These are phyloP conservation scores for Pterulicium gracile DNA, from an alignment of 1,284 basidiomycete genomes.

Conservation along the genomic window DNA sequence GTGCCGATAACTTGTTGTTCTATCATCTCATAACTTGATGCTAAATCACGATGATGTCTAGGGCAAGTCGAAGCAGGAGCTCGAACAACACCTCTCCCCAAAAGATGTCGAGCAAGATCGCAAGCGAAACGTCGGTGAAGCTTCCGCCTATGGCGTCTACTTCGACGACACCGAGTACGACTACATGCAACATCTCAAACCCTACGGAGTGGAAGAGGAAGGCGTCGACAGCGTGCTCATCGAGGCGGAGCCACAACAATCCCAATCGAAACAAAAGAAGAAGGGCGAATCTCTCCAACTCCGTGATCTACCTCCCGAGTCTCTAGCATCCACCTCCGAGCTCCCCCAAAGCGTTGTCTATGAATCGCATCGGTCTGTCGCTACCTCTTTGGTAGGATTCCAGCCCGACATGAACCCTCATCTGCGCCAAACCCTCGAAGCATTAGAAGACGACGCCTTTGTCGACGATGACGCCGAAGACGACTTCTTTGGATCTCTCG, in stretches of 20 bases:
- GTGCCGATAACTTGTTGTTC: slow-evolving; percentile 22
- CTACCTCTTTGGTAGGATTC: slow-evolving; percentile 79
- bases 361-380: slow-evolving; percentile 66
- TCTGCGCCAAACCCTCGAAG: slow-evolving; percentile 87
- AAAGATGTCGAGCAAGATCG: slow-evolving; percentile 44
- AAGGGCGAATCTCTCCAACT: slow-evolving; percentile 28
- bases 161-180: slow-evolving; percentile 98
- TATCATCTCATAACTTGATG: slow-evolving; percentile 6
- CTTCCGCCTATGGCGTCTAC: slow-evolving; percentile 84
- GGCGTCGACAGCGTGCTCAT: slow-evolving; percentile 70
- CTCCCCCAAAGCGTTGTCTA: slow-evolving; percentile 51
- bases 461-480: slow-evolving; percentile 68
- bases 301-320: slow-evolving; percentile 56
- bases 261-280: slow-evolving; percentile 25
- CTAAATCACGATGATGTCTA: slow-evolving; percentile 18
- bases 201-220: slow-evolving; percentile 64
- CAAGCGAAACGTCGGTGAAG: slow-evolving; percentile 68
- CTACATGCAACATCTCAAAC: slow-evolving; percentile 94
- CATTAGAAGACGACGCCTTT: slow-evolving; percentile 93
- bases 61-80: slow-evolving; percentile 71
- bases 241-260: slow-evolving; percentile 48
- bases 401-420: slow-evolving; percentile 97
- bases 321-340: slow-evolving; percentile 63
- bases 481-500: slow-evolving; percentile 65
- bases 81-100: slow-evolving; percentile 51